Conservation (phyloP, 208 protist genomes). For the Endotrypanum monterogeii region DNA sequence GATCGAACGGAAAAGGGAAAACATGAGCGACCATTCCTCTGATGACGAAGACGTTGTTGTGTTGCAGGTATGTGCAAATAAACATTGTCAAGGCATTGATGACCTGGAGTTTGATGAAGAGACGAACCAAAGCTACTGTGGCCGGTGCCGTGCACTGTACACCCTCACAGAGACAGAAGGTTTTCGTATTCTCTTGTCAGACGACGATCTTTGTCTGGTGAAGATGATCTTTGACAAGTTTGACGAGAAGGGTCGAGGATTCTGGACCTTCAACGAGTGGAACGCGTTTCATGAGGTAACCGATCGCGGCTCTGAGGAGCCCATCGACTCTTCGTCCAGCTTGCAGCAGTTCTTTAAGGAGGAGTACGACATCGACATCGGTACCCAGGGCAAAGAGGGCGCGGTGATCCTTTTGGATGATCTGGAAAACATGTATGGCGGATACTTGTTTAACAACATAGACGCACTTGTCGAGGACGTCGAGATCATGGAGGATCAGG, state of each 20-base stretch:
- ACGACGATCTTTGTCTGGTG: conserved; percentile 59
- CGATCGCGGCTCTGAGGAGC: conserved; percentile 34
- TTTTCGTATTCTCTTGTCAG: conserved; percentile 66
- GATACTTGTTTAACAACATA: conserved; percentile 78
- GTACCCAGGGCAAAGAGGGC: conserved; percentile 21
- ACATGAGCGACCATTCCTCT: conserved; percentile 36
- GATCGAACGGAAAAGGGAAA: neutral
- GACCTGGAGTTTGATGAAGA: conserved; percentile 78
- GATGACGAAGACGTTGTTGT: conserved; percentile 86
- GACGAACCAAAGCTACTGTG: conserved; percentile 75
- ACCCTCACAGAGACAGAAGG: conserved; percentile 62
- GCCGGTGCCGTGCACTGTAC: conserved; percentile 63
- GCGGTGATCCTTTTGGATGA: conserved; percentile 51
- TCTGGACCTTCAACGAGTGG: conserved; percentile 76
- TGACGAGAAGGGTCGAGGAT: conserved; percentile 44
- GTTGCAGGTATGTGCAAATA: conserved; percentile 72
- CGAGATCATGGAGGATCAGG: conserved; percentile 57
- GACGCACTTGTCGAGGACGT: conserved; percentile 71
- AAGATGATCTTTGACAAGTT: conserved; percentile 69
- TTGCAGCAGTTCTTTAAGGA: conserved; percentile 65
- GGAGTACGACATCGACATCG: conserved; percentile 68
- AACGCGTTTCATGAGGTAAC: conserved; percentile 51
- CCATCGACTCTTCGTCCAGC: conserved; percentile 31
- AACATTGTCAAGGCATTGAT: conserved; percentile 73
- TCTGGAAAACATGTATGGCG: conserved; percentile 86